phyloP scores from a whole-genome alignment of 805 yeast genomes.

The Cyberlindnera misumaiensis region DNA sequence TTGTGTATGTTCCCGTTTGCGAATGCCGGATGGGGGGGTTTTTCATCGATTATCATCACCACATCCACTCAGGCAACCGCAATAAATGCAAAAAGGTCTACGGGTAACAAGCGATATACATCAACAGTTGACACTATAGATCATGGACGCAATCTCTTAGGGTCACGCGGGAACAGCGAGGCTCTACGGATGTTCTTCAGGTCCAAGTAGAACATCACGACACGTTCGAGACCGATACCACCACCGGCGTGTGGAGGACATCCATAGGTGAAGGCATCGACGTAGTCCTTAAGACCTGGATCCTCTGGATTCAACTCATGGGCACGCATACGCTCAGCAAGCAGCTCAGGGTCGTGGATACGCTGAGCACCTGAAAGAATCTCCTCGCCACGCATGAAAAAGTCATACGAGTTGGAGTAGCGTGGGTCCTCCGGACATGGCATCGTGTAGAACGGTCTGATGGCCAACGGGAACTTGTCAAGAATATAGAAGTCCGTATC shows the following conservation, averaged over 20 bases:
- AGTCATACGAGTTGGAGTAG: slow-evolving; percentile 96
- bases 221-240: slow-evolving; percentile 98
- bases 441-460: slow-evolving; percentile 99
- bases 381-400: slow-evolving; percentile 99
- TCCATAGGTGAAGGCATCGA: slow-evolving; percentile 88
- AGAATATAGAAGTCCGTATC: slow-evolving; percentile 96
- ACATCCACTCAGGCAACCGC: too few species aligned
- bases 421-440: slow-evolving; percentile 90
- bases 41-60: too few species aligned
- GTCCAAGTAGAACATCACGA: slow-evolving; percentile 95
- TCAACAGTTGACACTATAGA: too few species aligned
- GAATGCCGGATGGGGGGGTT: too few species aligned
- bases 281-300: slow-evolving; percentile 85
- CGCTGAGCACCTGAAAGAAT: slow-evolving; percentile 99
- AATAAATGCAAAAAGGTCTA: too few species aligned
- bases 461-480: slow-evolving; percentile 95
- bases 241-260: slow-evolving; percentile 99
- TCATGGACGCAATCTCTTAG: slow-evolving; percentile 84
- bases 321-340: slow-evolving; percentile 71
- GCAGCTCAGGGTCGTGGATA: slow-evolving; percentile 85
- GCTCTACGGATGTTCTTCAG: slow-evolving; percentile 97
- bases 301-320: slow-evolving; percentile 77
- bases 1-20: too few species aligned
- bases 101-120: too few species aligned
- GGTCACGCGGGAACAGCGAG: slow-evolving; percentile 98